Percentiles rank a stretch among this genome's conserved stretches.
Conservation (phyloP, 371 early-diverging fungal genomes). For the Catenaria anguillulae region DNA sequence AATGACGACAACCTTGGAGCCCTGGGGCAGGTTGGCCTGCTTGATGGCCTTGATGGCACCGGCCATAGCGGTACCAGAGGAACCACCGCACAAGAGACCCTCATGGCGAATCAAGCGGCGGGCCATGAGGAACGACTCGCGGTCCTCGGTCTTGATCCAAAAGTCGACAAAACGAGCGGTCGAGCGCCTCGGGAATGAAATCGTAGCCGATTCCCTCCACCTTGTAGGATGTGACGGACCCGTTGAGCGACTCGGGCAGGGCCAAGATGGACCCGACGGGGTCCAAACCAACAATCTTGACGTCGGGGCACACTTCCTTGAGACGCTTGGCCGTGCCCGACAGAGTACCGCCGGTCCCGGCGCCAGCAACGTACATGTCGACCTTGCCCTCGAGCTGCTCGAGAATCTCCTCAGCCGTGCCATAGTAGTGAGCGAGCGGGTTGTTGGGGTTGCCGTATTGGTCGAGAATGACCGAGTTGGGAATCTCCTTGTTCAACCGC, state of each 20-base stretch:
- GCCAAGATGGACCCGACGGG: constrained; percentile 90
- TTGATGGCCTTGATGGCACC: constrained; percentile 74
- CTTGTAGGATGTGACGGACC: constrained; percentile 30
- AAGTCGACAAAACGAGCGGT: constrained; percentile 65
- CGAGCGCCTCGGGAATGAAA: constrained; percentile 83
- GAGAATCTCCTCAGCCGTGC: constrained; percentile 76
- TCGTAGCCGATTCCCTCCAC: constrained; percentile 98
- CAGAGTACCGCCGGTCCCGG: constrained; percentile 95
- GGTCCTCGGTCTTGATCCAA: constrained; percentile 90
- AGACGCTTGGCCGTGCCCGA: constrained; percentile 84
- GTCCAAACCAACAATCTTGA: constrained; percentile 85
- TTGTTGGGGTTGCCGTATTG: constrained; percentile 91
- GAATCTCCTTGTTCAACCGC: constrained; percentile 79
- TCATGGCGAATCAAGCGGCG: constrained; percentile 90
- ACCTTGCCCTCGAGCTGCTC: constrained; percentile 69
- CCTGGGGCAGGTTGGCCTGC: constrained; percentile 45
- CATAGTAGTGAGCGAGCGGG: constrained; percentile 89
- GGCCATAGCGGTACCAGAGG: constrained; percentile 82
- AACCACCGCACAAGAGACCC: constrained; percentile 79
- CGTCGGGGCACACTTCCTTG: constrained; percentile 76
- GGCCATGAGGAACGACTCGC: constrained; percentile 83
- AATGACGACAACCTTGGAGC: constrained; percentile 80
- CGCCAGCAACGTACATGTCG: constrained; percentile 92
- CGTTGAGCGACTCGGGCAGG: constrained; percentile 63
- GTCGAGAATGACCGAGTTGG: constrained; percentile 85